Base-by-base conservation (phyloP, 495 filamentous ascomycete genomes). In the Hypoxylon cercidicola region DNA sequence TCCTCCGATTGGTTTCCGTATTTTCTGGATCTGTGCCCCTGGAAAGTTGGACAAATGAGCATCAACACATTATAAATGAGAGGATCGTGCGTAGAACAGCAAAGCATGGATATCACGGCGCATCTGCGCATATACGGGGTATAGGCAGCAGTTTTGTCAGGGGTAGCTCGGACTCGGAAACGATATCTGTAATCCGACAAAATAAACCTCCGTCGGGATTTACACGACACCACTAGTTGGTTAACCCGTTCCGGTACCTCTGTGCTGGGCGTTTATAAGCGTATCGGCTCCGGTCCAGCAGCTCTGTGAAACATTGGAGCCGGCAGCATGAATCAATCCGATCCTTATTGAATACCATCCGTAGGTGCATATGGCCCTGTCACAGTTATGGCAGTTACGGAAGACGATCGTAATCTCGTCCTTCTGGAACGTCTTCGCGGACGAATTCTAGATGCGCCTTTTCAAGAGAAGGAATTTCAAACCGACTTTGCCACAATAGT, bases 61-160 rank as follows among this genome's bases (percentile, higher is more conserved):
- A 41, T 41, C 15, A 5, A 41, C 20, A 10, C 45, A 58, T 58
- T 58, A 58, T 28, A 40, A 58, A 58, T 49, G 47, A 45, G 45
- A n/a, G 23, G 35, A 51, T 51, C 28, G 47, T 35, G 47, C 47
- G 30, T 19, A n/a, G 13, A 19, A 19, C 40, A 43, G 16, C 40
- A 43, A 32, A 32, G 30, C 30, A 32, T 32, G 30, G 30, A 7
- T 32, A 7, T 32, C 30, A 32, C 30, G 30, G 30, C 9, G 30
- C 30, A 25, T 25, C n/a, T n/a, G n/a, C n/a, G n/a, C n/a, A 32
- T 32, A 32, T 10, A 10, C 4, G 30, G 30, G 3, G 8, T 32
- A 32, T 9, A 32, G 3, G 30, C 30, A 32, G 30, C 30, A 32
- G 8, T 10, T 4, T 7, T 7, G 30, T 7, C 30, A 8, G 9